Evolutionary conservation across 2,329 filamentous ascomycete species (phyloP).

Genomic region (Colletotrichum orbiculare): DNA sequence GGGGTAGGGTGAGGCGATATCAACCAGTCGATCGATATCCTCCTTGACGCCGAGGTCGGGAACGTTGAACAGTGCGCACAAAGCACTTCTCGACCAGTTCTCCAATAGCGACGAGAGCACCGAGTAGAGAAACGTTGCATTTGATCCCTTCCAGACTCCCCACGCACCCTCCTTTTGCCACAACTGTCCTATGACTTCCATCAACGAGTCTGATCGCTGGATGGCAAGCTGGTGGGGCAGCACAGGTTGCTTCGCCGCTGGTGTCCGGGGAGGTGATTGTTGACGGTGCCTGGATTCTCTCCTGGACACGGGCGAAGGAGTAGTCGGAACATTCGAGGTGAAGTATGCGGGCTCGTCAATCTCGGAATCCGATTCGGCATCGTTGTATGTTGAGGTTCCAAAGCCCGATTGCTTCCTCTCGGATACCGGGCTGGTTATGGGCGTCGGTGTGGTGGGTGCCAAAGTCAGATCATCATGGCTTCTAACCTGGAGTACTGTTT

Average conservation of each 20-base stretch:
- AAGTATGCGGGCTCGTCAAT: slow-evolving; percentile 88
- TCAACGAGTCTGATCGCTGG: slow-evolving; percentile 80
- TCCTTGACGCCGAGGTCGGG: slow-evolving; percentile 84
- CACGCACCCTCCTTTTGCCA: slow-evolving; percentile 91
- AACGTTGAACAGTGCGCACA: slow-evolving; percentile 91
- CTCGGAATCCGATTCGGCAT: slow-evolving; percentile 72
- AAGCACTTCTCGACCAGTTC: slow-evolving; percentile 88
- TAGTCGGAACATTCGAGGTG: slow-evolving; percentile 70
- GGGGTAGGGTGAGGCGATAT: slow-evolving; percentile 82
- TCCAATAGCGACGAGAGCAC: slow-evolving; percentile 88
- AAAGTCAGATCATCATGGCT: slow-evolving; percentile 58
- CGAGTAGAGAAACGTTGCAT: slow-evolving; percentile 91
- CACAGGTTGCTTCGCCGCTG: slow-evolving; percentile 48
- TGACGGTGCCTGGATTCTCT: slow-evolving; percentile 45
- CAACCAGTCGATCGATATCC: slow-evolving; percentile 79
- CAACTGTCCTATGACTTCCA: slow-evolving; percentile 86
- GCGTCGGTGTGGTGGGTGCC: slow-evolving; percentile 39
- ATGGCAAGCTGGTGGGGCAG: slow-evolving; percentile 74
- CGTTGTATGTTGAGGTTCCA: slow-evolving; percentile 49
- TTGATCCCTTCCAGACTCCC: slow-evolving; percentile 95
- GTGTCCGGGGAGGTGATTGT: slow-evolving; percentile 46
- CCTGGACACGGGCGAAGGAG: slow-evolving; percentile 60
- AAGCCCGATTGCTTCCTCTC: slow-evolving; percentile 47
- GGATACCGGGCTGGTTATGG: slow-evolving; percentile 42
- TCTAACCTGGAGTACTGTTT: slow-evolving; percentile 87